These are phyloP conservation scores for Avena sativa DNA, from an alignment of 176 grass and related monocot genomes.

Conservation along the genomic window DNA sequence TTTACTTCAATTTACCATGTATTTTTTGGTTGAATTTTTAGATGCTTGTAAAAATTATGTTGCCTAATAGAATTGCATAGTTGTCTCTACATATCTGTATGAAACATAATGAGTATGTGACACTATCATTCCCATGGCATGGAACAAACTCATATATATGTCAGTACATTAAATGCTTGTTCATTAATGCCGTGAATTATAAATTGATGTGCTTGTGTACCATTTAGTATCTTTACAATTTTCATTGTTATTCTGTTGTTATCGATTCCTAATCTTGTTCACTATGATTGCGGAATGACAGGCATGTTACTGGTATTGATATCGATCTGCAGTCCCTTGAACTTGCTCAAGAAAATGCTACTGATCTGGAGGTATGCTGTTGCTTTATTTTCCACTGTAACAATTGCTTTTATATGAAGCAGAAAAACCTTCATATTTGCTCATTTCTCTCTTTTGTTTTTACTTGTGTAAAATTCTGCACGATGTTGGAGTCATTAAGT, in stretches of 20 bases:
- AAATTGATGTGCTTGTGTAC: neutral
- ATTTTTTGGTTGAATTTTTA: neutral
- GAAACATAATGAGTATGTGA: neutral
- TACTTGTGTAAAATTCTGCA: neutral
- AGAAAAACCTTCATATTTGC: neutral
- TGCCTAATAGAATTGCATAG: neutral
- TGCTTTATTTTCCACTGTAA: slow-evolving; percentile 15
- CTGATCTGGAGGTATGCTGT: slow-evolving; percentile 68
- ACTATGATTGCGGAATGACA: slow-evolving; percentile 35
- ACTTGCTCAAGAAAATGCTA: slow-evolving; percentile 81
- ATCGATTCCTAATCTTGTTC: slow-evolving; percentile 16
- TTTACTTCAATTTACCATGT: neutral
- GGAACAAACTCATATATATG: neutral
- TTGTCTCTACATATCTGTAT: neutral
- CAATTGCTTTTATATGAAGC: slow-evolving; percentile 18
- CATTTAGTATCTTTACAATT: neutral
- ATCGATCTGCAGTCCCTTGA: slow-evolving; percentile 78
- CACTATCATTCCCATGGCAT: slow-evolving; percentile 14
- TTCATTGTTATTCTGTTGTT: slow-evolving; percentile 8
- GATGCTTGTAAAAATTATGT: neutral
- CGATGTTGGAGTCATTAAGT: neutral
- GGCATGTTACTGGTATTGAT: slow-evolving; percentile 86
- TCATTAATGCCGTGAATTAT: neutral
- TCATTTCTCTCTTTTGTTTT: neutral
- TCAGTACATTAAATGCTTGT: neutral